Evolutionary conservation across 78 protist species (phyloP).

Genomic region (slime mould (Dictyostelium discoideum)): DNA sequence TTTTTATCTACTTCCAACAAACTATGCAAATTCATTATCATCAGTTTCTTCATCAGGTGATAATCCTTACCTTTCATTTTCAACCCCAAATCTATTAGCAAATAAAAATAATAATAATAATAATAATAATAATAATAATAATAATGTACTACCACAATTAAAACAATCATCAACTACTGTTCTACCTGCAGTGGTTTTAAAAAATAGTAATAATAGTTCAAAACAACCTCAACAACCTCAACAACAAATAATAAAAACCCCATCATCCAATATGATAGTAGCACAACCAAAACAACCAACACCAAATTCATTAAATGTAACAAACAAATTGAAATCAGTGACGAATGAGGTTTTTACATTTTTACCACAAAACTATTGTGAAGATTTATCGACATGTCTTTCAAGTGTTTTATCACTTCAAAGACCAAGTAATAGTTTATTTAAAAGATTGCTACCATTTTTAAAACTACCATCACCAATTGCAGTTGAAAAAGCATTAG

Average conservation of each 20-base stretch:
- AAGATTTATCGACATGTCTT: background rate
- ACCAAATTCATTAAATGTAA: background rate
- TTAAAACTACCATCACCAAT: background rate
- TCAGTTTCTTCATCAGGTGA: background rate
- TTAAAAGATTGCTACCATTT: slow-evolving; percentile 18
- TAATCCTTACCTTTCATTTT: background rate
- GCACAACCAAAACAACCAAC: background rate
- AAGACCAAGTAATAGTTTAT: slow-evolving; percentile 1
- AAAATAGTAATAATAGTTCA: background rate
- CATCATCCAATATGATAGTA: background rate
- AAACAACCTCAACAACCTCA: background rate
- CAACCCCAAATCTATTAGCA: background rate
- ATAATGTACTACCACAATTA: background rate
- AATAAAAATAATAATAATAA: background rate
- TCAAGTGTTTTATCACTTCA: slow-evolving; percentile 9
- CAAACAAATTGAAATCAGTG: background rate
- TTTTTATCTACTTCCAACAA: background rate
- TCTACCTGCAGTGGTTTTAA: background rate
- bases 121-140: background rate
- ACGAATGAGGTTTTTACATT: background rate
- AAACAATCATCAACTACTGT: background rate
- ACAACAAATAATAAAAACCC: background rate
- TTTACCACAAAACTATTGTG: background rate
- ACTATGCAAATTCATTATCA: background rate
- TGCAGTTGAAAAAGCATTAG: slow-evolving; percentile 31